A percentile compares a stretch with the other conserved stretches of the same genome.
Conservation (phyloP, 805 yeast genomes). For the Lipomyces yamadae region DNA sequence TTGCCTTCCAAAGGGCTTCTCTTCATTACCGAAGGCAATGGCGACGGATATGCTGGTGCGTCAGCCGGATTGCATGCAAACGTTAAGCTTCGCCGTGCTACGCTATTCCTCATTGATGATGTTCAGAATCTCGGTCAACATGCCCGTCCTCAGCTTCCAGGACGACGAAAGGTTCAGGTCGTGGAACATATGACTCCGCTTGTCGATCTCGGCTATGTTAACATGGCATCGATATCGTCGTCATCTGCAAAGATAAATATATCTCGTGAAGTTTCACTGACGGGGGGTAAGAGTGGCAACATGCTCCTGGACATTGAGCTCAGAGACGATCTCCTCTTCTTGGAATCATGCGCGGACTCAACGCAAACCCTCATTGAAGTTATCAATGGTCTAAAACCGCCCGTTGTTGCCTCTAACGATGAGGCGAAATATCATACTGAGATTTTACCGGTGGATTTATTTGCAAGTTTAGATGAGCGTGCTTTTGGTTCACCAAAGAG, state of each 20-base stretch:
- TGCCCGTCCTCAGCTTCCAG: constrained; percentile 1
- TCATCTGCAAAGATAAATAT: constrained; percentile 27
- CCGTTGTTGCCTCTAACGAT: constrained; percentile 59
- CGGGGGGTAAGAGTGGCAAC: constrained; percentile 44
- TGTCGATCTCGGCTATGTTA: constrained; percentile 56
- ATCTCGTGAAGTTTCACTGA: constrained; percentile 45
- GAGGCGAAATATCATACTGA: constrained; percentile 60
- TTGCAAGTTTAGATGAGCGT: constrained; percentile 50
- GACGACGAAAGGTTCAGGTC: constrained; percentile 34
- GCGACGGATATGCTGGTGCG: constrained; percentile 52
- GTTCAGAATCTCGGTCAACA: constrained; percentile 45
- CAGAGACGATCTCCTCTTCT: constrained; percentile 43
- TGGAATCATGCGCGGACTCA: constrained; percentile 76
- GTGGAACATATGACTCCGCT: constrained; percentile 49
- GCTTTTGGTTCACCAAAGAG: constrained; percentile 40
- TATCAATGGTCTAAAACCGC: constrained; percentile 72
- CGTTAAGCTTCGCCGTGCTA: constrained; percentile 56
- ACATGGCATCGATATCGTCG: constrained; percentile 52
- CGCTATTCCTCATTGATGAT: constrained; percentile 71
- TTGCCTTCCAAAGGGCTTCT: constrained; percentile 60
- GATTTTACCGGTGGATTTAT: constrained; percentile 49
- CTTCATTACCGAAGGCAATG: constrained; percentile 58
- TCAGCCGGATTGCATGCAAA: constrained; percentile 46
- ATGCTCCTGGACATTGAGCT: constrained; percentile 32
- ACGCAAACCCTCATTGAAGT: constrained; percentile 71